Evolutionary conservation across 2,329 filamentous ascomycete species (phyloP), one percentile per base, ranked within the genome.

Genomic region (Fusarium sororula): DNA sequence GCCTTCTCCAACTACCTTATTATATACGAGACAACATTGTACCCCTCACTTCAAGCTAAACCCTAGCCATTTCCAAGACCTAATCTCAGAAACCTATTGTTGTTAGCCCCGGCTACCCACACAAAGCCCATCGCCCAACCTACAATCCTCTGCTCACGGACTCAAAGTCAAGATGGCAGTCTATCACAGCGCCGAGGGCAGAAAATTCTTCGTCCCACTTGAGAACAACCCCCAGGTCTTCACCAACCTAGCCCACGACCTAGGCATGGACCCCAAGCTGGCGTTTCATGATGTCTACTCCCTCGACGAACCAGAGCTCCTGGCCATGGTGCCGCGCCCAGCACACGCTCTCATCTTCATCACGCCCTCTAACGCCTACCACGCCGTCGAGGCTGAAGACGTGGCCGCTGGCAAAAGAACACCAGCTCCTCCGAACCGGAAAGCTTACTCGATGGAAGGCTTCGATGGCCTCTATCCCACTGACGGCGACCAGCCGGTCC

Each of bases 341-440:
- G 48, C 30, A 0, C 48, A 51, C 0, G 48, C 48, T 0, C 48
- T 51, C 4, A 51, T 51, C 17, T 51, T 51, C 30, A 51, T 51
- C n/a, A 51, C 48, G 12, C 48, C 48, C 3, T 24, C 48, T 1
- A 51, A 51, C n/a, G 30, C 48, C 8, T 51, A 51, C 6, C 30
- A 35, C n/a, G 30, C 30, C 30, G 48, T 51, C 4, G 30, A 51
- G 17, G 48, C 30, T 6, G 48, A 35, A 20, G 48, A 51, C 6
- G n/a, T 51, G 0, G n/a, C 30, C 6, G 48, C 48, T 11, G 48
- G 30, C 3, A 51, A 35, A 15, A 51, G 48, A 35, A 51, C 17
- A 0, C 6, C n/a, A 20, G 12, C 48, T 7, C 30, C 48, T 20
- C 30, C 30, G 1, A 4, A 15, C 6, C 22, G 30, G 1, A 24